These are phyloP conservation scores for Meyerozyma athensensis DNA, from an alignment of 1,139 yeast species.

Conservation along the genomic window DNA sequence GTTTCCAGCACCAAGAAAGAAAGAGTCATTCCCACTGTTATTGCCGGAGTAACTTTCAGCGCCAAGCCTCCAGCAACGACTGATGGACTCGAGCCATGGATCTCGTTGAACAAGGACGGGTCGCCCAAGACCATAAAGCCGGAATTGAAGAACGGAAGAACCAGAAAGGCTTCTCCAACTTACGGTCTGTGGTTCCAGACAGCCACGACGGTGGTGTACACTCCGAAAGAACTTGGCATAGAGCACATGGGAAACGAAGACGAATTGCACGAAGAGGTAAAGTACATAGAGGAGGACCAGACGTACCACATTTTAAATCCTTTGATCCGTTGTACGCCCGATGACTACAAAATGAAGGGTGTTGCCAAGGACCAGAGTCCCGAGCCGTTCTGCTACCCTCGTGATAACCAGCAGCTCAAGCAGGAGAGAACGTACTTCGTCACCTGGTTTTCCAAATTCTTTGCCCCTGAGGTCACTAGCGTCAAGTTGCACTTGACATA, in stretches of 20 bases:
- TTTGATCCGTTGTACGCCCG: slow-evolving; percentile 80
- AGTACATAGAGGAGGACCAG: slow-evolving; percentile 57
- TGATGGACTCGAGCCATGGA: slow-evolving; percentile 76
- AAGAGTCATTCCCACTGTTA: slow-evolving; percentile 74
- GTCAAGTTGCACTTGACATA: slow-evolving; percentile 67
- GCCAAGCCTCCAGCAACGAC: slow-evolving; percentile 67
- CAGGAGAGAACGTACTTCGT: slow-evolving; percentile 64
- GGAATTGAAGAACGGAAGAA: slow-evolving; percentile 63
- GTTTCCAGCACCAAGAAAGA: slow-evolving; percentile 52
- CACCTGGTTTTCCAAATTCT: slow-evolving; percentile 74
- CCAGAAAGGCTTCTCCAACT: slow-evolving; percentile 63
- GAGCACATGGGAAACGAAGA: slow-evolving; percentile 58
- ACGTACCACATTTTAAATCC: slow-evolving; percentile 71
- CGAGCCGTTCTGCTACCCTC: slow-evolving; percentile 82
- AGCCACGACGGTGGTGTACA: slow-evolving; percentile 52
- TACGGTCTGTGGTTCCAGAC: slow-evolving; percentile 76
- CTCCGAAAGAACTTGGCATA: slow-evolving; percentile 60
- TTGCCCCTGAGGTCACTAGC: slow-evolving; percentile 44
- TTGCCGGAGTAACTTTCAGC: slow-evolving; percentile 76
- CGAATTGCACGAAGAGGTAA: slow-evolving; percentile 51
- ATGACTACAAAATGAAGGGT: slow-evolving; percentile 63
- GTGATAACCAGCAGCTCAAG: slow-evolving; percentile 51
- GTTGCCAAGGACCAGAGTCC: slow-evolving; percentile 48
- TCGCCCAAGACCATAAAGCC: slow-evolving; percentile 78
- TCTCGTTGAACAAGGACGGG: slow-evolving; percentile 71